A percentile compares a stretch with the other conserved stretches of the same genome.
These are phyloP conservation scores for Globisporangium nunn DNA, from an alignment of 352 stramenopile species.

Conservation along the genomic window DNA sequence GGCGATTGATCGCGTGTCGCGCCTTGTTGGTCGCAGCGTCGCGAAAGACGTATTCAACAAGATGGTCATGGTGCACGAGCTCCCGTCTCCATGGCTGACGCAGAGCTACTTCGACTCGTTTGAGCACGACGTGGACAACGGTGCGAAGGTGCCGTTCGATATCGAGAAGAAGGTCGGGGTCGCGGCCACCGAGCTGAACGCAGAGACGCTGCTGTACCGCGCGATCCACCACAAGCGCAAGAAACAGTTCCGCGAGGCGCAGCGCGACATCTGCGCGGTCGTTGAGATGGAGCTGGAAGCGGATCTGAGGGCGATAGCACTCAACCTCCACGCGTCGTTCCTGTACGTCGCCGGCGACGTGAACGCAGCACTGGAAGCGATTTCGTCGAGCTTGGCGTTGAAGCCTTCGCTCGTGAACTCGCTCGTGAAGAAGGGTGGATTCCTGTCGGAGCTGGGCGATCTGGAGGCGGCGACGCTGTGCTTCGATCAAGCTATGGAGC, in stretches of 20 bases:
- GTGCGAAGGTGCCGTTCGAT: constrained; percentile 44
- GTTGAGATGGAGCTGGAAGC: constrained; percentile 27
- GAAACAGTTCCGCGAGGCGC: constrained; percentile 39
- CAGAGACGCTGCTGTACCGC: constrained; percentile 45
- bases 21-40: constrained; percentile 48
- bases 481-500: constrained; percentile 56
- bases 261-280: constrained; percentile 35
- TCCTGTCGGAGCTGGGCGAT: constrained; percentile 68
- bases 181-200: constrained; percentile 35
- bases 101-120: constrained; percentile 85
- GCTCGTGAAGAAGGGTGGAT: constrained; percentile 77
- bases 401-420: constrained; percentile 50
- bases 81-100: constrained; percentile 72
- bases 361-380: constrained; percentile 54
- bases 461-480: constrained; percentile 50
- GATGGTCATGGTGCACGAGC: constrained; percentile 68
- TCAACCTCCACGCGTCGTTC: constrained; percentile 79
- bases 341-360: constrained; percentile 77
- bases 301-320: constrained; percentile 37
- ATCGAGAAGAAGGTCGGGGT: constrained; percentile 45
- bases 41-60: constrained; percentile 62
- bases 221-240: constrained; percentile 64
- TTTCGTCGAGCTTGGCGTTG: constrained; percentile 50
- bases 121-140: constrained; percentile 66
- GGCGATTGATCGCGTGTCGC: constrained; percentile 67